phyloP scores from a whole-genome alignment of 345 rosid species.

The Clarkia xantiana region DNA sequence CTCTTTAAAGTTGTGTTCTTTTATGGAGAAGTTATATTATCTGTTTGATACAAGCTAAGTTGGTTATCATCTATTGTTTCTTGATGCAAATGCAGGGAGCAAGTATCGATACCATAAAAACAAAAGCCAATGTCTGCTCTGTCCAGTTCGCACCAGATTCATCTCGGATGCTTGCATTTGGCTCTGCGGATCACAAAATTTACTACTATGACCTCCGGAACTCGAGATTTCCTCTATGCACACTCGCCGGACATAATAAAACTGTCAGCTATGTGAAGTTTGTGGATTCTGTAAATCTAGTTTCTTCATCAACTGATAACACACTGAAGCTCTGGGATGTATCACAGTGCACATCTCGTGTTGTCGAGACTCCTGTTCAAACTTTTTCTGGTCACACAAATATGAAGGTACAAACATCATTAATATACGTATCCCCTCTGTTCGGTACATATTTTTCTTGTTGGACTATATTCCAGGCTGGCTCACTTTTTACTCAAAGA shows the following conservation, averaged over 20 bases:
- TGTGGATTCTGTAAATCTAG: conserved; percentile 54
- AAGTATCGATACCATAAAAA: conserved; percentile 73
- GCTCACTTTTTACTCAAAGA: no score
- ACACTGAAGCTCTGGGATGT: conserved; percentile 95
- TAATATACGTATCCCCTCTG: no score
- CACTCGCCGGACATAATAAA: conserved; percentile 67
- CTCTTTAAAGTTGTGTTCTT: no score
- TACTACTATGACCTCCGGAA: conserved; percentile 88
- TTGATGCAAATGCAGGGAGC: conserved; percentile 58
- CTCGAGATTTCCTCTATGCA: conserved; percentile 69
- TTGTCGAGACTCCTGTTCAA: conserved; percentile 65
- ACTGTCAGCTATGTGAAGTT: conserved; percentile 94
- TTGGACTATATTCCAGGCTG: no score
- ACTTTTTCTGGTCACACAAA: conserved; percentile 81
- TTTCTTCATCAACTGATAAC: conserved; percentile 90
- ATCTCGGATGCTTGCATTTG: conserved; percentile 71
- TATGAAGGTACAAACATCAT: conserved; percentile 87
- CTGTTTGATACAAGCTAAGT: no score
- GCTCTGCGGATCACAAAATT: conserved; percentile 88
- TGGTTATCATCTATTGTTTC: no score
- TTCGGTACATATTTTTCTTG: no score
- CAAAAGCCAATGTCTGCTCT: conserved; percentile 84
- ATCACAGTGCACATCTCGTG: conserved; percentile 52
- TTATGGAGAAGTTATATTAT: no score
- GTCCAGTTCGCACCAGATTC: conserved; percentile 85